Percentiles rank a stretch among this genome's conserved stretches.
Conservation (phyloP, 2,329 filamentous ascomycete species). For the Fusarium sp. region DNA sequence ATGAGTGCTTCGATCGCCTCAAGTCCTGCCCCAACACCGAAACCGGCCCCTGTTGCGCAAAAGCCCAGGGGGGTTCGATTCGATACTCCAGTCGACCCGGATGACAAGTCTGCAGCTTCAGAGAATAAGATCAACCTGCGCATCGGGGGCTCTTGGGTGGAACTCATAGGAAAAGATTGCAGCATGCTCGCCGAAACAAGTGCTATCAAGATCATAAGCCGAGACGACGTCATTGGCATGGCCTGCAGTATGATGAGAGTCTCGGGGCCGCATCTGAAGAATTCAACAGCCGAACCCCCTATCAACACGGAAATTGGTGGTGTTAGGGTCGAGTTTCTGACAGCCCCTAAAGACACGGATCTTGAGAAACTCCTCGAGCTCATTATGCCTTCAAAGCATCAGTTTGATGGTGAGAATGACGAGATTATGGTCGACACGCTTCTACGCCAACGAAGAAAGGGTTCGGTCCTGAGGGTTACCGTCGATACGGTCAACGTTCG, state of each 20-base stretch:
- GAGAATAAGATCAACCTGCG: constrained; percentile 80
- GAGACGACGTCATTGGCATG: constrained; percentile 77
- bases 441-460: constrained; percentile 86
- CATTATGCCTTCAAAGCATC: constrained; percentile 91
- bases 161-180: constrained; percentile 82
- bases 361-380: constrained; percentile 84
- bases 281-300: constrained; percentile 67
- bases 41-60: constrained; percentile 54
- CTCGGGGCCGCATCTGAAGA: constrained; percentile 74
- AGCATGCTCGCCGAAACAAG: constrained; percentile 80
- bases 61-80: constrained; percentile 70
- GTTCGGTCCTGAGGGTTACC: constrained; percentile 79
- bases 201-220: constrained; percentile 82
- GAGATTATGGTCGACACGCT: constrained; percentile 96
- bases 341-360: constrained; percentile 80
- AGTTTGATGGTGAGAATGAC: constrained; percentile 86
- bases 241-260: constrained; percentile 82
- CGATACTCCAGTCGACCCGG: constrained; percentile 63
- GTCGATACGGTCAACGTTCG: constrained; percentile 73
- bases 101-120: constrained; percentile 60
- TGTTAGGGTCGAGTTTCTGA: constrained; percentile 78
- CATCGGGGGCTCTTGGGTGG: constrained; percentile 80
- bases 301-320: constrained; percentile 73
- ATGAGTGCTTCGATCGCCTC: constrained; percentile 87
- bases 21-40: constrained; percentile 66